These are phyloP conservation scores for Microascus cirrosus DNA, from an alignment of 2,329 filamentous ascomycete species.

Conservation along the genomic window DNA sequence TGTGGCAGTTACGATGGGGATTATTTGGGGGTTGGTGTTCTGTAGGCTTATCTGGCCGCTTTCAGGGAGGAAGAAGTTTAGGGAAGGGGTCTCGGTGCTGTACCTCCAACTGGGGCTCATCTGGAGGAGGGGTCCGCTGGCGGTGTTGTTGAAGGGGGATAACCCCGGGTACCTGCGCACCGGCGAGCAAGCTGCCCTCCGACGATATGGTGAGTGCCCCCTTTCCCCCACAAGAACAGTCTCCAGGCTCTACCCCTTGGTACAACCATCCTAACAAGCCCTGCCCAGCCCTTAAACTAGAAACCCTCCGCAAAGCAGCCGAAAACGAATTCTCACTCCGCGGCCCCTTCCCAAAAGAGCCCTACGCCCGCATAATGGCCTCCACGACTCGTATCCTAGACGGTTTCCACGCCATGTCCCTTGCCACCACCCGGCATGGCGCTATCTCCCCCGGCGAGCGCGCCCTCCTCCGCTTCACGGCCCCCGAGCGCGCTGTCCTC, in stretches of 20 bases:
- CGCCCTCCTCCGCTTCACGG: constrained; percentile 68
- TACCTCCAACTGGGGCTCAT: constrained; percentile 93
- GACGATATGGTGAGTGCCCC: constrained; percentile 52
- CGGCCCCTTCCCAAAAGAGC: constrained; percentile 70
- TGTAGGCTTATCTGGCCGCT: constrained; percentile 91
- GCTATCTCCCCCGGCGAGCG: constrained; percentile 70
- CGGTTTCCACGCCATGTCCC: constrained; percentile 91
- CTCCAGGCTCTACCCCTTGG: neutral
- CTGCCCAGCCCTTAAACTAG: constrained; percentile 50
- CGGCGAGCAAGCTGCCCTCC: constrained; percentile 78
- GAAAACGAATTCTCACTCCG: constrained; percentile 80
- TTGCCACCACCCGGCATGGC: constrained; percentile 74
- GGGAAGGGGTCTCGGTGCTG: constrained; percentile 78
- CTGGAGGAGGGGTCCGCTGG: constrained; percentile 87
- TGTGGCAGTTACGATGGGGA: constrained; percentile 73
- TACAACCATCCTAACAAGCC: neutral
- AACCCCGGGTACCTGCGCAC: constrained; percentile 67
- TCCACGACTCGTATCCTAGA: constrained; percentile 80
- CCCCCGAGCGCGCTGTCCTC: constrained; percentile 65
- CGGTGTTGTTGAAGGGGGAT: constrained; percentile 53
- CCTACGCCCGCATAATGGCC: constrained; percentile 63
- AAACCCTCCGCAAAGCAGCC: constrained; percentile 61
- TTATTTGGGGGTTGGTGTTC: constrained; percentile 84
- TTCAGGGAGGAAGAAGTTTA: constrained; percentile 76
- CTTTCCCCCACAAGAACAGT: neutral